These are phyloP conservation scores for Solanum bulbocastanum DNA, from an alignment of 257 asterid species.

Conservation along the genomic window DNA sequence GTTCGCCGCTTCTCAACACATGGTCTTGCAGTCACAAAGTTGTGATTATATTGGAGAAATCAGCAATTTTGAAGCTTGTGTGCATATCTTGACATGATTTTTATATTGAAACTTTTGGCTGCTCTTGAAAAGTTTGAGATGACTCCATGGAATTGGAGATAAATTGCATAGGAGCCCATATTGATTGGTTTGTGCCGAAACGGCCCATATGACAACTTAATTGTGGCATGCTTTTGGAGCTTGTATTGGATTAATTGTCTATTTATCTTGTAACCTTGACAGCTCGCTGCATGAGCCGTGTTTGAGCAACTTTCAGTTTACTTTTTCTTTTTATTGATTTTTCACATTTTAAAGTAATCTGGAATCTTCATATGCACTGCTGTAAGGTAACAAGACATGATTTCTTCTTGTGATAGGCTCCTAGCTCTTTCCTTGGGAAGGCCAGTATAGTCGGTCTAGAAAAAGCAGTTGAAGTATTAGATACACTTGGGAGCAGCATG, in stretches of 20 bases:
- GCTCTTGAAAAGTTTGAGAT: not conserved
- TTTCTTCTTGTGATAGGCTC: conserved; percentile 42
- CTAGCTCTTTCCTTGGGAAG: conserved; percentile 93
- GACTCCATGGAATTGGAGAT: not conserved
- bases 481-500: conserved; percentile 97
- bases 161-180: not conserved
- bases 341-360: not conserved
- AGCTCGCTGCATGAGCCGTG: not conserved
- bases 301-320: not conserved
- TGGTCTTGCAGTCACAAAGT: not conserved
- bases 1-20: not conserved
- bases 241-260: not conserved
- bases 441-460: conserved; percentile 86
- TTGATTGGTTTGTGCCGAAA: not conserved
- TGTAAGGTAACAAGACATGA: not conserved
- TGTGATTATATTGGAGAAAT: not conserved
- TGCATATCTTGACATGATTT: not conserved
- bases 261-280: not conserved
- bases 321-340: not conserved
- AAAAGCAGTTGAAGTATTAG: conserved; percentile 94
- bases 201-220: not conserved
- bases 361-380: not conserved
- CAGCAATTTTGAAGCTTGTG: not conserved
- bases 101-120: not conserved
- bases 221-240: not conserved